phyloP scores from a whole-genome alignment of 352 stramenopile genomes.

The Blastocystis sp. region DNA sequence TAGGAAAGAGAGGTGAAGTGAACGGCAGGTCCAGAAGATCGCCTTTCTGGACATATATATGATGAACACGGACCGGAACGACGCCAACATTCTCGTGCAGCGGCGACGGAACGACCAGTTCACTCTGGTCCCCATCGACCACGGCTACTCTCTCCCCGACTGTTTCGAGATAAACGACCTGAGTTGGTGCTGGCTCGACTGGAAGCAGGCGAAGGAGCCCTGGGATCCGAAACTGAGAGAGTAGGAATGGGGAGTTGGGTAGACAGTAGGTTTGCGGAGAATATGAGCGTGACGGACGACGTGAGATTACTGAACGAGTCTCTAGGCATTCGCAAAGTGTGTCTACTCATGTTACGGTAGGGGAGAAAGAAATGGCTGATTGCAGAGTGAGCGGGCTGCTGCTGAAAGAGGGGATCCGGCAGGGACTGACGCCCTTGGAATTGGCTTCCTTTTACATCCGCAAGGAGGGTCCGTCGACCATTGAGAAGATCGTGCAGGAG shows the following conservation, averaged over 20 bases:
- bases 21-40: constrained; percentile 88
- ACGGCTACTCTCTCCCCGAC: constrained; percentile 89
- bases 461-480: neutral
- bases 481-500: constrained; percentile 39
- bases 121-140: constrained; percentile 94
- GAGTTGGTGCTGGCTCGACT: constrained; percentile 96
- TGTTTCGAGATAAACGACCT: constrained; percentile 88
- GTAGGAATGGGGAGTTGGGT: constrained; percentile 62
- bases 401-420: neutral
- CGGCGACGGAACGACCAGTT: constrained; percentile 70
- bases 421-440: neutral
- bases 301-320: constrained; percentile 64
- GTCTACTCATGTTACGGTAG: constrained; percentile 66
- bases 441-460: constrained; percentile 7
- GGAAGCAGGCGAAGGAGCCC: constrained; percentile 76
- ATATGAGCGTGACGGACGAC: constrained; percentile 67
- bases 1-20: neutral
- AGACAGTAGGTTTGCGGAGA: constrained; percentile 34
- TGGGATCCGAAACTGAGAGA: constrained; percentile 65
- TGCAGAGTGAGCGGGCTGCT: neutral
- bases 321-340: constrained; percentile 66
- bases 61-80: constrained; percentile 91
- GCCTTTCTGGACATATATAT: constrained; percentile 92
- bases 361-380: neutral
- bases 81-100: constrained; percentile 88